Evolutionary conservation across 2,329 filamentous ascomycete species (phyloP), one percentile per base, ranked within the genome.

Genomic region (Massarina eburnea): DNA sequence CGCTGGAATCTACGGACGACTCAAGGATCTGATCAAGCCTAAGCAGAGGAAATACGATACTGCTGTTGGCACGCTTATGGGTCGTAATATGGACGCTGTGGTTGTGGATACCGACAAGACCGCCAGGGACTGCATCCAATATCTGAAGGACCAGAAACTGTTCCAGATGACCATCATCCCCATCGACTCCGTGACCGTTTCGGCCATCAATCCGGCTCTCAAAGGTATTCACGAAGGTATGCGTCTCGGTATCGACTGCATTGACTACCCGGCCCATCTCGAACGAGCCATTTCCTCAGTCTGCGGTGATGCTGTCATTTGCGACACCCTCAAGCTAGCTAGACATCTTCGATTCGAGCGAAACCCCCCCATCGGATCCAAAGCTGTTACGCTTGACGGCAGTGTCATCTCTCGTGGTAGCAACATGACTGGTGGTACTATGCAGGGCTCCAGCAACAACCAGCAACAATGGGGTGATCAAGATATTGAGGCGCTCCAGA

Each of bases 41-140:
- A 97, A 96, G 71, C 90, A 96, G 73, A 96, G 95, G 73, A 97
- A 96, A 69, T 99, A 86, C 62, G 89, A 94, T 53, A 89, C 94
- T 57, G 94, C 94, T 36, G 89, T 99, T 52, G 90, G 89, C 59
- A 95, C 90, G 18, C 91, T 95, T 6, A 81, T 99, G 3, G 94
- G 94, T 40, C 84, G 89, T 43, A 89, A 97, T 64, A 96, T 96
- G 67, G 92, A 99, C 68, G 89, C 91, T 0, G 87, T 99, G 34
- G 84, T 99, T 39, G 92, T 97, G 8, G 94, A 99, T 60, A 92
- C 90, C 2, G 91, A 97, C 71, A 95, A 94, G 73, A 94, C 89
- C 1, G 94, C 89, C 21, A 86, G 91, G 48, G 91, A 96, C 59
- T 99, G 94, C 68, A 94, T 99, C 45, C 84, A 94, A 57, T 95